Evolutionary conservation across 2,329 filamentous ascomycete genomes (phyloP), one percentile per base, ranked within the genome.

Genomic region (Claviceps sorghi): DNA sequence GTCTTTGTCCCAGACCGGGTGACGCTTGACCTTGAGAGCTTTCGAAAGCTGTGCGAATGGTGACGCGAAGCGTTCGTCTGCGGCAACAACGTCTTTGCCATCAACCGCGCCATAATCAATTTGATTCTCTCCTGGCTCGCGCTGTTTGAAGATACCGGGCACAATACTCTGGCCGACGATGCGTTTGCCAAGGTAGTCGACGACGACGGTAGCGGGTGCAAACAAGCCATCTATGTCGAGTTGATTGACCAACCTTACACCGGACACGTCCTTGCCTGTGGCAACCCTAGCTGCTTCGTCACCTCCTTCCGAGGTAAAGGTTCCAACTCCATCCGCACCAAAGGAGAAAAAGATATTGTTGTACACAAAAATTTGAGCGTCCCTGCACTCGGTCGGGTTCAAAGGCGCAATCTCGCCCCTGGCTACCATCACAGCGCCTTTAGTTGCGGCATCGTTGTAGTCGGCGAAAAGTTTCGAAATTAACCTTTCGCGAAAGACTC

Each of bases 331-430:
- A 66, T 98, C 93, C 45, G 93, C 91, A 56, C 93, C 93, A 61
- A 96, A 97, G 0, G 93, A 97, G 74, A 95, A 98, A 74, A 98
- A 98, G 59, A 98, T 89, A 70, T 98, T 98, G 76, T 97, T 97
- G 75, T 97, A 96, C 26, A 98, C 91, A 63, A 95, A 98, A 58
- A 98, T 98, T 67, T 98, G 93, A 4, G 93, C 93, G 66, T 98
- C 91, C 59, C 78, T 81, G 57, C 78, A 83, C 70, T 98, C 93
- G 0, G 91, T 97, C 7, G 93, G 94, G 71, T 98, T 98, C 52
- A 98, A 72, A 7, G 93, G 88, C 21, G 89, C 83, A 57, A 98
- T 86, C 67, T 98, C 93, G 51, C 93, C 93, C 53, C 88, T 80
- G 26, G 90, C 91, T 51, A 98, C 91, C 59, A 97, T 75, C 46